Evolutionary conservation across 164 flowering plant genomes (phyloP), one percentile per base, ranked within the genome.

Genomic region (Liquidambar formosana): DNA sequence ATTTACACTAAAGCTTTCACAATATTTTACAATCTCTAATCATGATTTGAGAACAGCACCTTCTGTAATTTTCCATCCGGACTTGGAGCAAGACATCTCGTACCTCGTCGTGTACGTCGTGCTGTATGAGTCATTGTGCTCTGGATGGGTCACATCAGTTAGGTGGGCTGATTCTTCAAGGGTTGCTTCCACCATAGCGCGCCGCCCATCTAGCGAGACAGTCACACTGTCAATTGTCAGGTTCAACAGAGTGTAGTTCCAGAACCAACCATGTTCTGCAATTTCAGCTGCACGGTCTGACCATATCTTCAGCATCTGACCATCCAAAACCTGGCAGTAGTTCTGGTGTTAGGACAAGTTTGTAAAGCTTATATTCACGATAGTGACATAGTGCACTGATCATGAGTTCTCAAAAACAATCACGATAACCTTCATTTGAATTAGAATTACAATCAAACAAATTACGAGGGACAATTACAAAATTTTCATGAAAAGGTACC

Each of bases 271-370:
- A 44, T 82, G 87, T 64, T 83, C 83, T n/a, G 91, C 81, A 61
- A 89, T 87, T 67, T 91, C 96, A 33, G 83, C 74, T 22, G 95
- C 98, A 67, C 95, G 92, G 38, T 88, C 89, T 26, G 78, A 84
- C 99, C 99, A 96, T 64, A 87, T 84, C 75, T 90, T 86, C 70
- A 96, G 80, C 99, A 96, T 96, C 65, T 85, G 89, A 69, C 99
- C 97, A 71, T 90, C 97, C 83, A 96, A 81, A 52, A 93, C 86
- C 99, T 93, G 80, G 26, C 60, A 72, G 25, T 46, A 33, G 33
- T 10, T 53, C 23, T 60, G 13, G 48, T 16, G 49, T 68, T 10
- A 71, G 45, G 8, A 25, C 25, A 11, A 57, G 25, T 46, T 14
- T 21, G 25, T 9, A 23, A 59, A 28, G n/a, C 12, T 33, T n/a